Evolutionary conservation across 306 rosid species (phyloP), one percentile per base, ranked within the genome.

Genomic region (Glycyrrhiza uralensis): DNA sequence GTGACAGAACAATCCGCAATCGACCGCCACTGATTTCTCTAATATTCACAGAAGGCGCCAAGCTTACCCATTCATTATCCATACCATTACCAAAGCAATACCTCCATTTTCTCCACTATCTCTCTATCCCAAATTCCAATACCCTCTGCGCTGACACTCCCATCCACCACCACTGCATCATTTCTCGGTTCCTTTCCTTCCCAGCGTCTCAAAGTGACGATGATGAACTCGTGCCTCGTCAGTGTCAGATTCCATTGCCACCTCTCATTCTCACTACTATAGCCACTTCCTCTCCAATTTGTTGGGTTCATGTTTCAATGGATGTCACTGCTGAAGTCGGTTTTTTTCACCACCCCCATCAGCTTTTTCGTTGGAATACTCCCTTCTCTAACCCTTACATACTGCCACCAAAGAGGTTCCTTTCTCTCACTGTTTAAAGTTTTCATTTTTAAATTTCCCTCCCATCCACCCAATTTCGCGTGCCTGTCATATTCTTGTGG

Each of bases 261-360:
- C 41, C 32, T 61, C 19, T 44, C 52, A 35, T 78, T 80, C 71
- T n/a, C n/a, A n/a, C 83, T 68, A 50, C 75, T 44, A 12, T 59
- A 60, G 64, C 72, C 72, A 74, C 23, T 66, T 71, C n/a, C n/a
- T 51, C 72, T 19, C 45, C 58, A 10, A 60, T 33, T 86, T 85
- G 78, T 89, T 92, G 94, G 68, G 58, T 78, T 76, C 60, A 51
- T 85, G n/a, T n/a, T n/a, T n/a, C n/a, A n/a, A n/a, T n/a, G n/a
- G n/a, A n/a, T n/a, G n/a, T n/a, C n/a, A n/a, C n/a, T 59, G 75
- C 85, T 83, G 86, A 66, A 62, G 76, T 83, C 36, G 71, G 75
- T 66, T 74, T 72, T 61, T 19, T 79, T 66, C 79, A 79, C 76
- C 87, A 80, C 41, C 41, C 72, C 57, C 84, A 19, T 51, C 65